phyloP scores from a whole-genome alignment of 2,329 filamentous ascomycete genomes.

The Penicillium freii region DNA sequence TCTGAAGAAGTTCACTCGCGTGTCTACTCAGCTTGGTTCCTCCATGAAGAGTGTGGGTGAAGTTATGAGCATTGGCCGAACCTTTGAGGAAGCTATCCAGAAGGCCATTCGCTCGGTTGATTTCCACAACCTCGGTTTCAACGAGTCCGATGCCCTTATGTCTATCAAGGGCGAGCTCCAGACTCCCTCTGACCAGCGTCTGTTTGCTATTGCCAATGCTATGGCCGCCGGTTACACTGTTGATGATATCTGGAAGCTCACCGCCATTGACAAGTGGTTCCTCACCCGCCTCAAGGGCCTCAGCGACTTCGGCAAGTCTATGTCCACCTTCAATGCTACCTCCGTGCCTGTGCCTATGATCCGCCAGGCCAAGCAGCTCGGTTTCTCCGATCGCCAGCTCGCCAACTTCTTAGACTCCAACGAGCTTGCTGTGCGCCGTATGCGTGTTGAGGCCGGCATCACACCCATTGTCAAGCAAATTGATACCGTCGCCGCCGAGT shows the following conservation, averaged over 20 bases:
- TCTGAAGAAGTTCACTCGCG: constrained; percentile 96
- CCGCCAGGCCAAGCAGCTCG: constrained; percentile 83
- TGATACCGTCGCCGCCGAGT: constrained; percentile 95
- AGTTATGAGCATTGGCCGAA: constrained; percentile 96
- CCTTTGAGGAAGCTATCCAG: constrained; percentile 97
- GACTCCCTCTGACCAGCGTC: constrained; percentile 92
- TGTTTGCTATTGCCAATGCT: constrained; percentile 96
- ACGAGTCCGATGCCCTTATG: constrained; percentile 87
- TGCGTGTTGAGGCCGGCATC: constrained; percentile 82
- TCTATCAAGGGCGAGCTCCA: constrained; percentile 94
- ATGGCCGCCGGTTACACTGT: constrained; percentile 93
- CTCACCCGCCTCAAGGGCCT: constrained; percentile 85
- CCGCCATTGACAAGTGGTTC: constrained; percentile 99
- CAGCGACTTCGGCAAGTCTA: constrained; percentile 80
- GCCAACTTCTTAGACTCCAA: constrained; percentile 94
- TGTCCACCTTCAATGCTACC: constrained; percentile 68
- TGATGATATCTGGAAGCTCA: constrained; percentile 97
- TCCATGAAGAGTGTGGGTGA: constrained; percentile 99
- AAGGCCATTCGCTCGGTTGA: constrained; percentile 96
- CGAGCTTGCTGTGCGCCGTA: constrained; percentile 80
- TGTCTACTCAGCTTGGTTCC: constrained; percentile 91
- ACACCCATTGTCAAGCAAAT: constrained; percentile 95
- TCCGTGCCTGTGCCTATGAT: constrained; percentile 65
- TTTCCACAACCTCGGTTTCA: constrained; percentile 92
- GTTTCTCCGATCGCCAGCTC: constrained; percentile 90